Base-by-base conservation (phyloP, 371 early-diverging fungal genomes). In the Apophysomyces trapeziformis region DNA sequence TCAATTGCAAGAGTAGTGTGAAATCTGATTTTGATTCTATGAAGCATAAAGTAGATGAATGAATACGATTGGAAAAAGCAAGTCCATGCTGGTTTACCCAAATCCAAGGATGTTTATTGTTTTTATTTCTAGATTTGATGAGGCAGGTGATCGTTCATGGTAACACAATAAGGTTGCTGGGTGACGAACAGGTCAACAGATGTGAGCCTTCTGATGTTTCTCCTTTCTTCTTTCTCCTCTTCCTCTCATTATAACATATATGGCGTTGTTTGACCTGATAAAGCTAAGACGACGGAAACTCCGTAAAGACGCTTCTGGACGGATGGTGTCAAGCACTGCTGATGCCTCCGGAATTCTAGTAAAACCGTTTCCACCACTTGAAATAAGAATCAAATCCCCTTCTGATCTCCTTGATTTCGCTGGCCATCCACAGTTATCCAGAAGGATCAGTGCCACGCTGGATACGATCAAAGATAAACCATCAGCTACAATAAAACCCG, bases 341-440 rank as follows among this genome's bases (percentile, higher is more conserved):
- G 66, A 65, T 21, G 6, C 60, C 18, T 58, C 60, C 11, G 60
- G 46, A 32, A 64, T 68, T 46, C 57, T 68, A 4, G 38, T 60
- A 32, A 47, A 44, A 13, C 63, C 58, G 38, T 68, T 68, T 16
- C 57, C 46, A 13, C 36, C 37, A 7, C 39, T 68, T n/a, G 47
- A 32, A 7, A 45, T 54, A 14, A 56, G 68, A 39, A 64, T 54
- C 18, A 50, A 62, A 18, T 68, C 68, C 26, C 68, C 68, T 18
- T 50, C 64, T 14, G 68, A 68, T 59, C 43, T 68, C 11, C 56
- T 68, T 46, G 68, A 68, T 26, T 38, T 63, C 16, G 64, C 63
- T 32, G 68, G 68, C 9, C 47, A 68, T 60, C 68, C 68, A 0
- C 62, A 62, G n/a, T 36, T 35, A 26, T 21, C 14, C 36, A 46